A percentile compares a stretch with the other conserved stretches of the same genome.
phyloP scores from a whole-genome alignment of 148 eudicot species.

The Cornus suecica region DNA sequence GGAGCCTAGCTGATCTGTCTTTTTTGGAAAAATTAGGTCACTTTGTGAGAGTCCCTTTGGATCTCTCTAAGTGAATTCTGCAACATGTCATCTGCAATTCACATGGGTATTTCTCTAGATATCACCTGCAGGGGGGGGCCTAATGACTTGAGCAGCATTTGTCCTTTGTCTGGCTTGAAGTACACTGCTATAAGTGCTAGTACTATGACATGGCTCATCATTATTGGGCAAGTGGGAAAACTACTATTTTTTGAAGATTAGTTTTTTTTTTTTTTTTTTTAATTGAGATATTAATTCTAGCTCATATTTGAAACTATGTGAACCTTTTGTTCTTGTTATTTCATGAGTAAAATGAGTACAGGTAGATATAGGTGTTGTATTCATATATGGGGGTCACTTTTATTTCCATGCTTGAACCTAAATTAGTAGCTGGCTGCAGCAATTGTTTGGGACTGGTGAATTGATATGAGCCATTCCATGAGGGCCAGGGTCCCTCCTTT shows the following conservation, averaged over 20 bases:
- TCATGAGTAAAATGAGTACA: background rate
- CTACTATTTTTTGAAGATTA: background rate
- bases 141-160: background rate
- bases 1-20: slow-evolving; percentile 1
- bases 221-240: background rate
- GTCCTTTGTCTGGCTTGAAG: background rate
- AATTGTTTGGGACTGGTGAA: background rate
- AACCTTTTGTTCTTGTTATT: background rate
- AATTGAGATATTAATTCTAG: background rate
- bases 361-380: background rate
- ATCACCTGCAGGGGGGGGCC: slow-evolving; percentile 6
- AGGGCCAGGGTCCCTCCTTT: background rate
- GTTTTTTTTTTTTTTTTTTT: background rate
- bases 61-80: background rate
- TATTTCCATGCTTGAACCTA: background rate
- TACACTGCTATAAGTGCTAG: background rate
- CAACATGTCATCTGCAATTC: slow-evolving; percentile 14
- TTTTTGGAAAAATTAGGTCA: background rate
- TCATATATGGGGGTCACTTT: background rate
- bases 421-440: background rate
- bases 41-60: background rate
- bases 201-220: background rate
- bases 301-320: background rate
- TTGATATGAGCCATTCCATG: background rate
- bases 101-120: slow-evolving; percentile 13